Percentiles rank a stretch among this genome's conserved stretches.
These are phyloP conservation scores for Crithidia mellificae DNA, from an alignment of 208 protist genomes.

Conservation along the genomic window DNA sequence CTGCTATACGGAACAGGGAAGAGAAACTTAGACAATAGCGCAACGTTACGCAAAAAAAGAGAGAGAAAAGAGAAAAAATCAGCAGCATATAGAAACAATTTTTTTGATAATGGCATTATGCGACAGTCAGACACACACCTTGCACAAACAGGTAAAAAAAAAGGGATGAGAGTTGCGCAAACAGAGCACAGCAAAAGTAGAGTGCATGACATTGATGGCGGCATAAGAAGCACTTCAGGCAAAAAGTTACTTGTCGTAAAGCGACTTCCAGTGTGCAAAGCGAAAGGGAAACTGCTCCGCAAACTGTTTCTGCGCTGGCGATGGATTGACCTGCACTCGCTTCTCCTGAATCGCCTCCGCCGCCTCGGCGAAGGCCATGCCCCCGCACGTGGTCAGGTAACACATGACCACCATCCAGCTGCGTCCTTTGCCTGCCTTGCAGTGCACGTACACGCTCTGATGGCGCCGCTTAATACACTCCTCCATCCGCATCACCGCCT, in stretches of 20 bases:
- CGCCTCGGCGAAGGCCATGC: constrained; percentile 61
- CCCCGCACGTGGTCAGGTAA: constrained; percentile 78
- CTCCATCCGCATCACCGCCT: constrained; percentile 69
- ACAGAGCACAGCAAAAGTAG: no score
- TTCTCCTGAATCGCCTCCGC: constrained; percentile 38
- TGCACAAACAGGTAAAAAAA: no score
- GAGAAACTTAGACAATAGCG: no score
- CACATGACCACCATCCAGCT: constrained; percentile 90
- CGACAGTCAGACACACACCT: no score
- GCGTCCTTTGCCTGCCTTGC: constrained; percentile 89
- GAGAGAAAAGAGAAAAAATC: no score
- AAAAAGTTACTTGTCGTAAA: constrained; percentile 27
- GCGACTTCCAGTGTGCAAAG: constrained; percentile 42
- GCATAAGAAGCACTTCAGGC: no score
- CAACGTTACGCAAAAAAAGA: no score
- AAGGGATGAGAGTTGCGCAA: no score
- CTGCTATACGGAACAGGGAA: no score
- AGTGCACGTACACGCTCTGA: constrained; percentile 84
- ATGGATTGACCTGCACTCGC: constrained; percentile 79
- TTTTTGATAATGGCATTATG: no score
- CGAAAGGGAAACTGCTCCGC: constrained; percentile 55
- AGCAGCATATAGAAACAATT: no score
- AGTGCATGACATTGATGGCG: no score
- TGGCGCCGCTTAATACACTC: constrained; percentile 36
- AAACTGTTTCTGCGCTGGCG: constrained; percentile 54